Evolutionary conservation across 306 rosid species (phyloP), one percentile per base, ranked within the genome.

Genomic region (Lathyrus oleraceus): DNA sequence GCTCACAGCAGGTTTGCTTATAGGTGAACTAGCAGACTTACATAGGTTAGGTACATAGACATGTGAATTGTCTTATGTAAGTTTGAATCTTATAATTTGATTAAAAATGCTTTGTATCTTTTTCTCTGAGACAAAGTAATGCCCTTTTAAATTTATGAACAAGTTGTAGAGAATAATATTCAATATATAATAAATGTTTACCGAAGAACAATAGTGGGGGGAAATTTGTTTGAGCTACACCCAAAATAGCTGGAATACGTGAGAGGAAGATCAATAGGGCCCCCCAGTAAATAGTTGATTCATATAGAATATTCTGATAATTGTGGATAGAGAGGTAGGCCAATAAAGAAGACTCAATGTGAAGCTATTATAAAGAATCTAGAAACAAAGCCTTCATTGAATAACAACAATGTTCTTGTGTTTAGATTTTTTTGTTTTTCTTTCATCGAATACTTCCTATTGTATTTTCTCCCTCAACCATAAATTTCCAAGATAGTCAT

Each of bases 221-320:
- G 61, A 61, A 30, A 20, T 15, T 13, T 19, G 52, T 25, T 12
- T 30, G 49, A 60, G 8, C 54, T 17, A 13, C 32, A 16, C 39
- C 5, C 47, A 70, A 57, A 30, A 40, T 40, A 38, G 44, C 20
- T 58, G 17, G 16, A 58, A 58, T 13, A 47, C 15, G 1, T 14
- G 51, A 61, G 51, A 72, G 12, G 61, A 32, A 19, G 60, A 20
- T 13, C 30, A 32, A 10, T 48, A 35, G 16, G 49, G 69, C 27
- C 69, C 8, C 52, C 23, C 6, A 25, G 39, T 72, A 21, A 13
- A 71, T 23, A 71, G 76, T 59, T 45, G 68, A 45, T 71, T 40
- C 21, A 5, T 71, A 3, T 12, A 45, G 39, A 25, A 59, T 59
- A 71, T 10, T 71, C 51, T 47, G 30, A 13, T 13, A 60, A 12